phyloP scores from a whole-genome alignment of 2,329 filamentous ascomycete genomes.

The Aspergillus alliaceus region DNA sequence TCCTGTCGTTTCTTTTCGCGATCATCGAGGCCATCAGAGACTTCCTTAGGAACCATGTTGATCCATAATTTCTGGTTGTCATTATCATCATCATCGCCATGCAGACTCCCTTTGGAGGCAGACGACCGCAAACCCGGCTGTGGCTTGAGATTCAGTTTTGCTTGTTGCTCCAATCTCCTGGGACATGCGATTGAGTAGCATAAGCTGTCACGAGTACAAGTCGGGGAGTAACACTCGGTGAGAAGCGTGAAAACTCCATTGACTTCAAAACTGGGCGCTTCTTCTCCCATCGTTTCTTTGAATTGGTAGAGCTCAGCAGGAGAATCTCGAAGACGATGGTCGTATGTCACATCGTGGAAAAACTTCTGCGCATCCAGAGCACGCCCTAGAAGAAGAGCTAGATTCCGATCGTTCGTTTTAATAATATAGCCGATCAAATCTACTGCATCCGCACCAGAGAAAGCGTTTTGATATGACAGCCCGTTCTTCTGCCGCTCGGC shows the following conservation, averaged over 20 bases:
- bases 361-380: conserved; percentile 97
- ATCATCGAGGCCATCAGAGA: conserved; percentile 86
- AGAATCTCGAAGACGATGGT: conserved; percentile 93
- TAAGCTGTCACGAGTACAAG: conserved; percentile 89
- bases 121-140: conserved; percentile 79
- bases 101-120: conserved; percentile 68
- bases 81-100: conserved; percentile 78
- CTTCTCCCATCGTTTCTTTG: conserved; percentile 79
- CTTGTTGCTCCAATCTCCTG: conserved; percentile 88
- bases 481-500: conserved; percentile 95
- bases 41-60: conserved; percentile 93
- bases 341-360: conserved; percentile 98
- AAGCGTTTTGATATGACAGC: conserved; percentile 93
- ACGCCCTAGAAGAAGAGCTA: conserved; percentile 85
- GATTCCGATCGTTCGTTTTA: conserved; percentile 90
- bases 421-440: conserved; percentile 96
- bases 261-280: conserved; percentile 70
- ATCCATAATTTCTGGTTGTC: conserved; percentile 99
- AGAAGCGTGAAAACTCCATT: conserved; percentile 96
- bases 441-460: conserved; percentile 92
- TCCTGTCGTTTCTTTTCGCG: conserved; percentile 97
- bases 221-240: conserved; percentile 97
- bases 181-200: conserved; percentile 99
- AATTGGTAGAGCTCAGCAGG: conserved; percentile 95
- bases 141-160: conserved; percentile 87